A percentile compares a stretch with the other conserved stretches of the same genome.
phyloP scores from a whole-genome alignment of 2,329 filamentous ascomycete genomes.

The Arthrinium phaeospermum region DNA sequence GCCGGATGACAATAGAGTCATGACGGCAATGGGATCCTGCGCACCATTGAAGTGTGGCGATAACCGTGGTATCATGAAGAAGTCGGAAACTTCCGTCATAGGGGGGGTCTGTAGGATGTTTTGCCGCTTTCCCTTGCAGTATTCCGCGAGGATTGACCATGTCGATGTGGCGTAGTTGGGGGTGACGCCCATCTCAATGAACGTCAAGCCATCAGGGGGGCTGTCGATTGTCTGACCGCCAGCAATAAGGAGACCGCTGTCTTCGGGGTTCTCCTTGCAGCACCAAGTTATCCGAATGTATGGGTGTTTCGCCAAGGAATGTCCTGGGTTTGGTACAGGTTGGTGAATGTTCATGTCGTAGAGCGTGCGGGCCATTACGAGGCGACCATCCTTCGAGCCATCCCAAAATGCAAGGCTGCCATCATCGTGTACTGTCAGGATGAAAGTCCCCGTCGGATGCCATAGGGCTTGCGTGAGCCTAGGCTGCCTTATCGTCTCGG shows the following conservation, averaged over 20 bases:
- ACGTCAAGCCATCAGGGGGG: slow-evolving; percentile 78
- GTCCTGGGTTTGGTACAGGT: slow-evolving; percentile 57
- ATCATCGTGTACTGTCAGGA: slow-evolving; percentile 88
- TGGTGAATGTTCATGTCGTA: slow-evolving; percentile 76
- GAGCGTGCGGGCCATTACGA: slow-evolving; percentile 83
- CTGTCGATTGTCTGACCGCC: slow-evolving; percentile 76
- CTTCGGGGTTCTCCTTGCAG: slow-evolving; percentile 90
- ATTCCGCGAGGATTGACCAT: slow-evolving; percentile 80
- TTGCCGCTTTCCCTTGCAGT: slow-evolving; percentile 79
- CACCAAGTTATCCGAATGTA: slow-evolving; percentile 88
- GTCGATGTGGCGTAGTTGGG: slow-evolving; percentile 90
- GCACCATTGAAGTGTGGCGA: slow-evolving; percentile 88
- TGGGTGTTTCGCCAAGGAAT: slow-evolving; percentile 70
- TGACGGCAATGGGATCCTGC: slow-evolving; percentile 87
- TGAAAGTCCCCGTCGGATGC: slow-evolving; percentile 93
- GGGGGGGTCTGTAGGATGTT: slow-evolving; percentile 76
- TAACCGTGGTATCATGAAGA: slow-evolving; percentile 79
- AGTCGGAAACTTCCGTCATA: slow-evolving; percentile 78
- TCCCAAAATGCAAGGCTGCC: slow-evolving; percentile 95
- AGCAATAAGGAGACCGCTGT: slow-evolving; percentile 86
- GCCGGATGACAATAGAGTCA: slow-evolving; percentile 81
- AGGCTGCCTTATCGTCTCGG: slow-evolving; percentile 70
- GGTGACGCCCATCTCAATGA: slow-evolving; percentile 87
- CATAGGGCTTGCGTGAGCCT: slow-evolving; percentile 83
- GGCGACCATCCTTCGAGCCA: slow-evolving; percentile 72